Percentiles rank a stretch among this genome's conserved stretches.
Evolutionary conservation across 2,329 filamentous ascomycete species (phyloP).

Genomic region (Cadophora sp.): DNA sequence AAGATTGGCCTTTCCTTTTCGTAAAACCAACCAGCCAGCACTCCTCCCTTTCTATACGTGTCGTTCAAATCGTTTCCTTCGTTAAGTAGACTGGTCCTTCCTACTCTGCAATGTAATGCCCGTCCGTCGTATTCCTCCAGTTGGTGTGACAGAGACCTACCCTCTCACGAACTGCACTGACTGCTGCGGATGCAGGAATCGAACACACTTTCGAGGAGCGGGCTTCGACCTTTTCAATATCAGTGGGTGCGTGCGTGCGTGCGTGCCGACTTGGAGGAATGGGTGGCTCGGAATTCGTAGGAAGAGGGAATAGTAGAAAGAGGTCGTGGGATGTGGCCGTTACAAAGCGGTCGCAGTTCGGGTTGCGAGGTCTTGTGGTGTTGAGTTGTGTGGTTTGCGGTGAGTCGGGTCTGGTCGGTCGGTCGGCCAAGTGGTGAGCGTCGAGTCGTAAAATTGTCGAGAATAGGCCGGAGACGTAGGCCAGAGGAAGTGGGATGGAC

Average conservation of each 20-base stretch:
- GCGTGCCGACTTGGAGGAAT: too few species aligned
- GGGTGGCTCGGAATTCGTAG: conserved; percentile 13
- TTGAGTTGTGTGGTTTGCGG: conserved; percentile 2
- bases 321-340: conserved; percentile 26
- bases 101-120: neutral
- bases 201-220: neutral
- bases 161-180: conserved; percentile 6
- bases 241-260: conserved; percentile 10
- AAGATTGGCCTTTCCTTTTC: conserved; percentile 1
- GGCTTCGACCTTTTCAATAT: conserved; percentile 15
- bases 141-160: conserved; percentile 3
- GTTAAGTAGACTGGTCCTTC: neutral
- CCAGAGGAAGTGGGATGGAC: conserved; percentile 5
- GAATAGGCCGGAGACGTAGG: neutral
- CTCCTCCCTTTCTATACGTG: neutral
- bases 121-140: conserved; percentile 7
- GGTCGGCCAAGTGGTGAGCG: conserved; percentile 9
- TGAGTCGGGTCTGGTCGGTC: neutral
- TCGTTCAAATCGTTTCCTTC: neutral
- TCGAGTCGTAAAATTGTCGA: conserved; percentile 7
- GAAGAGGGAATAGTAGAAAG: conserved; percentile 1
- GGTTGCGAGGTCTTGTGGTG: conserved; percentile 8
- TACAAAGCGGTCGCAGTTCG: neutral
- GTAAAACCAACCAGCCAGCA: conserved; percentile 6
- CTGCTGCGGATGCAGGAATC: conserved; percentile 16